phyloP scores from a whole-genome alignment of 2,329 filamentous ascomycete genomes.

The Colletotrichum acutatum region DNA sequence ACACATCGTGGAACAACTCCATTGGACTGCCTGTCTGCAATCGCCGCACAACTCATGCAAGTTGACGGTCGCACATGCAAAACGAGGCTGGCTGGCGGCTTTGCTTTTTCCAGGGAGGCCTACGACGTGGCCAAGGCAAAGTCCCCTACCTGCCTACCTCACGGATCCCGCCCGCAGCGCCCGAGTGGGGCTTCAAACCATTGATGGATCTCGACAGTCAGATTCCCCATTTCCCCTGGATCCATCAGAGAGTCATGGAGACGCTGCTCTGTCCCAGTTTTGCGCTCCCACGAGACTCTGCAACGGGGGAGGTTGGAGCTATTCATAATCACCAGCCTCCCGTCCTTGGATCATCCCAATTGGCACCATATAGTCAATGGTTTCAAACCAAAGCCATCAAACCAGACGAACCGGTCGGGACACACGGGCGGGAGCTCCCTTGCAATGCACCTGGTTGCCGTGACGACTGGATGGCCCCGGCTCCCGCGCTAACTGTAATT shows the following conservation, averaged over 20 bases:
- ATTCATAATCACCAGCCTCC: constrained; percentile 25
- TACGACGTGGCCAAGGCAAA: constrained; percentile 38
- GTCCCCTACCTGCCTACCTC: constrained; percentile 14
- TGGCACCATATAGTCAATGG: background rate
- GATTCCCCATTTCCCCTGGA: constrained; percentile 21
- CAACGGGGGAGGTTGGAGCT: constrained; percentile 26
- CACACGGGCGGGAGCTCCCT: constrained; percentile 29
- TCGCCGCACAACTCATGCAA: constrained; percentile 31
- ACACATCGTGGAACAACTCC: constrained; percentile 45
- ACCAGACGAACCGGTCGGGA: constrained; percentile 26
- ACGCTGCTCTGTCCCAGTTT: constrained; percentile 11
- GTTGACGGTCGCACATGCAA: constrained; percentile 32
- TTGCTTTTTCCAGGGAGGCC: constrained; percentile 6
- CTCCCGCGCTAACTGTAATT: constrained; percentile 10
- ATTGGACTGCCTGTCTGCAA: constrained; percentile 39
- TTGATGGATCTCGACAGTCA: constrained; percentile 11
- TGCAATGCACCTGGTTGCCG: constrained; percentile 11
- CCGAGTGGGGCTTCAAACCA: constrained; percentile 22
- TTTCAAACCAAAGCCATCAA: constrained; percentile 1
- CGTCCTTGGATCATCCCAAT: background rate
- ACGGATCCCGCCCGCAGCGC: constrained; percentile 30
- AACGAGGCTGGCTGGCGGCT: constrained; percentile 31
- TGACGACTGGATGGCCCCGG: constrained; percentile 14
- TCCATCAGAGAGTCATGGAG: constrained; percentile 9
- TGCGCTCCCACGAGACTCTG: background rate